phyloP scores from a whole-genome alignment of 2,329 filamentous ascomycete species.

The Hymenoscyphus albidus region DNA sequence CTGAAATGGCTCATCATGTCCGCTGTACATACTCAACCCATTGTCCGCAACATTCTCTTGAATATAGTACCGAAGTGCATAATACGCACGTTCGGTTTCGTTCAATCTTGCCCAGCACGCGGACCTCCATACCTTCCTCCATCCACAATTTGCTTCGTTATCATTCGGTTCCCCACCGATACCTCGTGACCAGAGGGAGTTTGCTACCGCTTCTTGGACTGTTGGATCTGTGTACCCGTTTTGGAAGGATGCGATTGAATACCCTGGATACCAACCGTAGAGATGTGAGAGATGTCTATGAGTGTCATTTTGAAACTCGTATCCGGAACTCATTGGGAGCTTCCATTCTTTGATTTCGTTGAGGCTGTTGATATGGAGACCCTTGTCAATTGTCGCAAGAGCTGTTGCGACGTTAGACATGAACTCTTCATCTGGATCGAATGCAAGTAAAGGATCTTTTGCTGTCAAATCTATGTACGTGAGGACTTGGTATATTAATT shows the following conservation, averaged over 20 bases:
- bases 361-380: conserved; percentile 44
- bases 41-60: conserved; percentile 48
- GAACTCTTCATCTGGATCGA: not conserved
- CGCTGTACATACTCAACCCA: conserved; percentile 49
- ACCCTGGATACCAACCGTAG: conserved; percentile 53
- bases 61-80: conserved; percentile 46
- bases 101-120: conserved; percentile 55
- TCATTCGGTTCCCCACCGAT: conserved; percentile 37
- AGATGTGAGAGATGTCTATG: conserved; percentile 55
- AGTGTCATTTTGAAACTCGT: conserved; percentile 41
- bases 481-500: conserved; percentile 42
- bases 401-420: conserved; percentile 37
- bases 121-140: conserved; percentile 55
- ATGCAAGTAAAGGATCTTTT: not conserved
- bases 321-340: conserved; percentile 33
- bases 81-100: conserved; percentile 46
- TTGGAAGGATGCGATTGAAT: conserved; percentile 43
- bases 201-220: conserved; percentile 43
- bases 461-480: not conserved
- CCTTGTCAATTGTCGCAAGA: conserved; percentile 46
- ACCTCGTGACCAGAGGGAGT: conserved; percentile 45
- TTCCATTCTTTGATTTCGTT: conserved; percentile 51
- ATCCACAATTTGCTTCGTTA: conserved; percentile 50
- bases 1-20: conserved; percentile 47
- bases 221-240: conserved; percentile 41